phyloP scores from a whole-genome alignment of 208 protist genomes.

The Wallacemonas rigidus region DNA sequence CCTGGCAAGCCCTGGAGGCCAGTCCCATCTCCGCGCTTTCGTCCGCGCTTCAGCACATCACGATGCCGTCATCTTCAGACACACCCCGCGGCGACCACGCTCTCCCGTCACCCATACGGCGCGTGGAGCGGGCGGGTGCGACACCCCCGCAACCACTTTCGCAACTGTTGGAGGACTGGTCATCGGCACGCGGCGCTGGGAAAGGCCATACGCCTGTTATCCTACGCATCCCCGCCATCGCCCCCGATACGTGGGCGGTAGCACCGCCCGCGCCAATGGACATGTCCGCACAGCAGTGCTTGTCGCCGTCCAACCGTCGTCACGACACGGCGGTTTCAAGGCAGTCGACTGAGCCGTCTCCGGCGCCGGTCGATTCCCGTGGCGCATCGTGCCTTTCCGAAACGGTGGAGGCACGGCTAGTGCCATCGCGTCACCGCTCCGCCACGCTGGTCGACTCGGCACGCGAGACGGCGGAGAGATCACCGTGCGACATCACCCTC shows the following conservation, averaged over 20 bases:
- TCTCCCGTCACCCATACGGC: neutral
- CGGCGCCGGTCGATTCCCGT: too few species aligned
- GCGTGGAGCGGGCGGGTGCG: neutral
- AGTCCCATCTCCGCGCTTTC: neutral
- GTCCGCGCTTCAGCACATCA: neutral
- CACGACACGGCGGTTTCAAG: too few species aligned
- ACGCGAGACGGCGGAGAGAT: conserved; percentile 3
- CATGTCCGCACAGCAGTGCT: neutral
- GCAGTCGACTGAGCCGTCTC: too few species aligned
- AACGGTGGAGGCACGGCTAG: too few species aligned
- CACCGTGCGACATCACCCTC: conserved; percentile 4
- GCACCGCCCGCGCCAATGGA: neutral
- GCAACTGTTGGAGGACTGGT: too few species aligned
- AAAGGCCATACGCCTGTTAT: too few species aligned
- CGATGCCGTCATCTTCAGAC: neutral
- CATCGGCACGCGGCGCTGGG: too few species aligned
- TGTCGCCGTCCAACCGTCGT: too few species aligned
- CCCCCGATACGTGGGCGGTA: conserved; percentile 3
- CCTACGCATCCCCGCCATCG: neutral
- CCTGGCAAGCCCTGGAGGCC: conserved; percentile 6
- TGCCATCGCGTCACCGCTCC: neutral
- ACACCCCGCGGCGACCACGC: neutral
- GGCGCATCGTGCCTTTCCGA: too few species aligned
- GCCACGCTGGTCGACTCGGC: conserved; percentile 1
- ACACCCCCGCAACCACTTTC: neutral